Percentiles rank a stretch among this genome's conserved stretches.
These are phyloP conservation scores for Alternaria ventricosa DNA, from an alignment of 2,329 filamentous ascomycete species.

Conservation along the genomic window DNA sequence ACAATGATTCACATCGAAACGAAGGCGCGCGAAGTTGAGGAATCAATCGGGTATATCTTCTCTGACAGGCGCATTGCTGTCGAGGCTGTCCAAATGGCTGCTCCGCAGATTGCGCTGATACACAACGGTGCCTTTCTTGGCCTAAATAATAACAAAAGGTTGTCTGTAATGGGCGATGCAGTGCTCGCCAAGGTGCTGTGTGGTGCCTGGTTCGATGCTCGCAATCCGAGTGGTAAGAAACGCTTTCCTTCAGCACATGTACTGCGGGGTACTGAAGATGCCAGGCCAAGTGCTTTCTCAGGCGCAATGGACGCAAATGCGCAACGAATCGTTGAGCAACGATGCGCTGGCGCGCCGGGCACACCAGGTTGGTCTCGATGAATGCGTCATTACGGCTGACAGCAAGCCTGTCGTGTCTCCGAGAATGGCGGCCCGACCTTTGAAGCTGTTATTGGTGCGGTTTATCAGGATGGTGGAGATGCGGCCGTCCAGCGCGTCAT, in stretches of 20 bases:
- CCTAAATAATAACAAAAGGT: constrained; percentile 15
- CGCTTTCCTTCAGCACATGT: background rate
- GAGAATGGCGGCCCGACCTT: constrained; percentile 37
- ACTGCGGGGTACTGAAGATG: background rate
- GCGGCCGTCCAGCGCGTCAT: constrained; percentile 11
- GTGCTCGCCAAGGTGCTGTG: constrained; percentile 12
- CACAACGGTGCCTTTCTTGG: background rate
- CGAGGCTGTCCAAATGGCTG: constrained; percentile 22
- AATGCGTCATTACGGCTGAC: constrained; percentile 4
- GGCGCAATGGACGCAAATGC: constrained; percentile 10
- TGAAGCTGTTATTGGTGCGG: constrained; percentile 47
- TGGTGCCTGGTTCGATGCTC: constrained; percentile 16
- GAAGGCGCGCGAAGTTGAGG: constrained; percentile 4
- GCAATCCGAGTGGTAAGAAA: constrained; percentile 4
- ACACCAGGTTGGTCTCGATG: background rate
- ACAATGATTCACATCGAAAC: background rate
- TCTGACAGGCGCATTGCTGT: constrained; percentile 13
- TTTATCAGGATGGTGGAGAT: constrained; percentile 36
- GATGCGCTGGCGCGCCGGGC: constrained; percentile 1
- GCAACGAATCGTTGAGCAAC: constrained; percentile 5
- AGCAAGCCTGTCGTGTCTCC: constrained; percentile 2
- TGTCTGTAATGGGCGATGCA: constrained; percentile 18
- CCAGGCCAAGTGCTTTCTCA: background rate
- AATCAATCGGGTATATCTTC: constrained; percentile 13
- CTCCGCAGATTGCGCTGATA: background rate